Evolutionary conservation across 2,329 filamentous ascomycete genomes (phyloP).

Genomic region (Pestalotiopsis sp.): DNA sequence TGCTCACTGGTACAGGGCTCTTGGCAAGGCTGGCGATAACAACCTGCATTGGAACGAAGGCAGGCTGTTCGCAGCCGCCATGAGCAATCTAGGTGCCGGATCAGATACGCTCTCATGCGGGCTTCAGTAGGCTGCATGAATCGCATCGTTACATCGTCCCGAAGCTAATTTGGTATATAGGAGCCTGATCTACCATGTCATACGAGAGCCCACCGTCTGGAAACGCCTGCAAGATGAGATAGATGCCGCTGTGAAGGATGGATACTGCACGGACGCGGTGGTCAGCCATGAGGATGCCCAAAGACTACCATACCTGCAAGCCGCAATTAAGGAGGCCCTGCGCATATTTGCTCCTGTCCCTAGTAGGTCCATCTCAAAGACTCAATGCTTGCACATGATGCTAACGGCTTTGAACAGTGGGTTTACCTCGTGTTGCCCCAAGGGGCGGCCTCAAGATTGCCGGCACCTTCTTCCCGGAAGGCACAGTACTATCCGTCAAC

Average conservation of each 20-base stretch:
- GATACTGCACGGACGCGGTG: background rate
- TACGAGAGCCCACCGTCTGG: background rate
- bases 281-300: background rate
- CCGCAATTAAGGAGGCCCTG: constrained; percentile 5
- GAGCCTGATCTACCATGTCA: constrained; percentile 7
- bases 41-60: background rate
- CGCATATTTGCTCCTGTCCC: constrained; percentile 9
- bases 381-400: background rate
- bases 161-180: background rate
- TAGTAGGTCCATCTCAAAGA: background rate
- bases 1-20: constrained; percentile 11
- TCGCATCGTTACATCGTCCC: background rate
- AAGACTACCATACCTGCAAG: constrained; percentile 2
- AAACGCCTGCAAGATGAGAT: constrained; percentile 1
- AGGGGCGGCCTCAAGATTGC: constrained; percentile 6
- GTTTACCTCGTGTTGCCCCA: constrained; percentile 9
- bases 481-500: constrained; percentile 5
- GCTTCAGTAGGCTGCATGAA: background rate
- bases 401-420: background rate
- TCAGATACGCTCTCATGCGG: constrained; percentile 7
- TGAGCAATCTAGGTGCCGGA: constrained; percentile 5
- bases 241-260: background rate
- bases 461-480: background rate
- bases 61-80: constrained; percentile 1
- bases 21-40: constrained; percentile 5